Percentiles rank a stretch among this genome's conserved stretches.
Conservation (phyloP, 2,329 filamentous ascomycete genomes). For the Myriosclerotinia curreyana region DNA sequence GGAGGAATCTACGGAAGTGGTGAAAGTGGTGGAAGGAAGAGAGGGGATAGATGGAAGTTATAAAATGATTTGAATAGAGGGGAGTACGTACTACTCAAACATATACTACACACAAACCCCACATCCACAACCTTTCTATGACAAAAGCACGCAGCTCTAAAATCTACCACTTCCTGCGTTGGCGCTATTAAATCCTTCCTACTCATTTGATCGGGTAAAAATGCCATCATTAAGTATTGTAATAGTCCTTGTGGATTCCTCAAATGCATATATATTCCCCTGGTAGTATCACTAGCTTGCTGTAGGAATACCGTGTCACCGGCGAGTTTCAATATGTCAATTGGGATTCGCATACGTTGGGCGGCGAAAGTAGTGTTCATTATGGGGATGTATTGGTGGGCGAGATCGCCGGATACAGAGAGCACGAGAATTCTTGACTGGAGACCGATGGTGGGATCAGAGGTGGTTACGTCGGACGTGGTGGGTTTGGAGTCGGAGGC, state of each 20-base stretch:
- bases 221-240: conserved; percentile 92
- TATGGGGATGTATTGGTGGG: conserved; percentile 90
- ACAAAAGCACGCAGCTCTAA: conserved; percentile 97
- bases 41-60: background rate
- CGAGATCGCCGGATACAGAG: conserved; percentile 81
- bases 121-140: conserved; percentile 87
- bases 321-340: conserved; percentile 85
- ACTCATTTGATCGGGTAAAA: conserved; percentile 68
- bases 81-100: conserved; percentile 66
- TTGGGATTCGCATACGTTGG: conserved; percentile 79
- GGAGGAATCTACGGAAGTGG: too few relatives aligned
- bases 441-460: conserved; percentile 48
- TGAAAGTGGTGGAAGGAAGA: background rate
- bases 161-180: conserved; percentile 84
- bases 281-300: conserved; percentile 76
- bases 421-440: conserved; percentile 84
- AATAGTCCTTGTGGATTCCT: conserved; percentile 68
- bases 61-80: background rate
- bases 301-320: conserved; percentile 90
- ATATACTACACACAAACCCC: conserved; percentile 94
- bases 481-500: conserved; percentile 37
- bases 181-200: conserved; percentile 69
- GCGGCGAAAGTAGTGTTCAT: conserved; percentile 99
- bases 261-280: conserved; percentile 65
- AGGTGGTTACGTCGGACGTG: conserved; percentile 26